A percentile compares a stretch with the other conserved stretches of the same genome.
Conservation (phyloP, 768 basidiomycete genomes). For the Hemileccinum impolitum region DNA sequence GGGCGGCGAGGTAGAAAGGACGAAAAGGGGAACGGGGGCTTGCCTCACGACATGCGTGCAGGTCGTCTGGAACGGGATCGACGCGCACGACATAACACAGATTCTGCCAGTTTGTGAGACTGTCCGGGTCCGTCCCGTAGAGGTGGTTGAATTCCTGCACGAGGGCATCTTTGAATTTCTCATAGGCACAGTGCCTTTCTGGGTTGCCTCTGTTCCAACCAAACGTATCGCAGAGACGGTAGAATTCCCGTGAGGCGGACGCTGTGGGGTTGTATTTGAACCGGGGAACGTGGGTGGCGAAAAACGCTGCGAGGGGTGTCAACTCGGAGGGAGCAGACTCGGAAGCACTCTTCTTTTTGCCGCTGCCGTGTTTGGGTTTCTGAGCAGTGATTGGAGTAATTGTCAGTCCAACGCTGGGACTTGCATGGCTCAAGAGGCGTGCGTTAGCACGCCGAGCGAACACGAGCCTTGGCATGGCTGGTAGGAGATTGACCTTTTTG, state of each 20-base stretch:
- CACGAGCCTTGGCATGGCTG: too few relatives aligned
- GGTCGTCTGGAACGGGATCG: constrained; percentile 2
- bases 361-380: too few relatives aligned
- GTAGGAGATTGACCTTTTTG: too few relatives aligned
- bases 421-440: too few relatives aligned
- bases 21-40: not conserved
- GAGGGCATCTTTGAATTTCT: constrained; percentile 5
- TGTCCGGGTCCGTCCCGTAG: constrained; percentile 7
- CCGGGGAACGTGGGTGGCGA: not conserved
- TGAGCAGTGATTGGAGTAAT: too few relatives aligned
- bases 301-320: not conserved
- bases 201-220: constrained; percentile 4
- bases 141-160: constrained; percentile 14
- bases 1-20: too few relatives aligned
- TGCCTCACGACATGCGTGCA: constrained; percentile 9
- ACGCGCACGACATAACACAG: constrained; percentile 6
- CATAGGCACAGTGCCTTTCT: not conserved
- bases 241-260: constrained; percentile 16
- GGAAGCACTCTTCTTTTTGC: too few relatives aligned
- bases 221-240: constrained; percentile 12
- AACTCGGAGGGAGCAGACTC: too few relatives aligned
- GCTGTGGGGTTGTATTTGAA: constrained; percentile 6
- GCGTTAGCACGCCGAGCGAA: too few relatives aligned
- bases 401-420: too few relatives aligned
- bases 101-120: constrained; percentile 10